Conservation (phyloP, 768 basidiomycete genomes). For the Suillus clintonianus region DNA sequence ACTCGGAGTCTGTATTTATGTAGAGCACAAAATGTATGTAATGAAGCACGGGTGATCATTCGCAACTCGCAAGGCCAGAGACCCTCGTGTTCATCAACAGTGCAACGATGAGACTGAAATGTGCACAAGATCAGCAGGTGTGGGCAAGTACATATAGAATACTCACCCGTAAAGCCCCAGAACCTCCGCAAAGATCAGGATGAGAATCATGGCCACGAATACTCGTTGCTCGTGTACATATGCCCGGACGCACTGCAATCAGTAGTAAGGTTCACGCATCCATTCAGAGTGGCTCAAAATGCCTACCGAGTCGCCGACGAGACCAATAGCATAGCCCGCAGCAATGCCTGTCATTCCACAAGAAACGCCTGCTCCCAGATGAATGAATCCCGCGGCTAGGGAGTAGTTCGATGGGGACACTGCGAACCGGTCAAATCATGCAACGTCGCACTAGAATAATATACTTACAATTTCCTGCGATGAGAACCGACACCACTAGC, state of each 20-base stretch:
- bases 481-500: conserved; percentile 92
- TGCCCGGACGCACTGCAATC: conserved; percentile 77
- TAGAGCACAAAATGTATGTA: conserved; percentile 10
- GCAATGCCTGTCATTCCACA: conserved; percentile 91
- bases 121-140: not conserved
- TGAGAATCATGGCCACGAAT: conserved; percentile 95
- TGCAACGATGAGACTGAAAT: conserved; percentile 74
- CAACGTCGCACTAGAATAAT: not conserved
- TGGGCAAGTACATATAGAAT: not conserved
- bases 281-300: conserved; percentile 10
- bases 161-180: conserved; percentile 84
- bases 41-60: conserved; percentile 10
- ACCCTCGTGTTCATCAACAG: conserved; percentile 89
- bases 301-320: conserved; percentile 89
- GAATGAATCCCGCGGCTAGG: conserved; percentile 84
- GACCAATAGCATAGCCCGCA: conserved; percentile 93
- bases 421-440: conserved; percentile 32
- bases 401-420: conserved; percentile 72
- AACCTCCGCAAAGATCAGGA: conserved; percentile 91
- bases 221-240: conserved; percentile 90
- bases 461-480: conserved; percentile 64
- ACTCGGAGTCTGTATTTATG: conserved; percentile 7
- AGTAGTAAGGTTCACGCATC: conserved; percentile 2
- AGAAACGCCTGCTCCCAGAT: conserved; percentile 89
- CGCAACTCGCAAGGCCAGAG: conserved; percentile 36